Evolutionary conservation across 1,139 yeast genomes (phyloP).

Genomic region (Candida anutae): DNA sequence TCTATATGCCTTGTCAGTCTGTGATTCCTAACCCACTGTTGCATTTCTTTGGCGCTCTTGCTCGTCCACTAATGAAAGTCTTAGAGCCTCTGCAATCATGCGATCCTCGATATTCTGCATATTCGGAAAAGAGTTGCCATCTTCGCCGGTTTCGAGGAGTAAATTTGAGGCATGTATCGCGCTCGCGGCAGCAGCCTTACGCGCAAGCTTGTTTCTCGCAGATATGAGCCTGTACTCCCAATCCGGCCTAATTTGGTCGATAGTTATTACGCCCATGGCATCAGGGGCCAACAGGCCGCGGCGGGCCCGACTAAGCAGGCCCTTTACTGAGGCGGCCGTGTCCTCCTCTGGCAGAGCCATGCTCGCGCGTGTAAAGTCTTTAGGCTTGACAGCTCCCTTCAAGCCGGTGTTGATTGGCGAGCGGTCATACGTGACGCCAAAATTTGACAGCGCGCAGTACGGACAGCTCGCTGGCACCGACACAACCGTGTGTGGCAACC

Average conservation of each 20-base stretch:
- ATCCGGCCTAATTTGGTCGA: constrained; percentile 83
- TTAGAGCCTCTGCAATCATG: constrained; percentile 79
- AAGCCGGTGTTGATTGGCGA: constrained; percentile 53
- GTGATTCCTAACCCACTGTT: no score
- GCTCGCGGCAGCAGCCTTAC: constrained; percentile 88
- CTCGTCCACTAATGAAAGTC: constrained; percentile 65
- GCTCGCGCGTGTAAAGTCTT: not conserved
- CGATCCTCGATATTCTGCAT: constrained; percentile 50
- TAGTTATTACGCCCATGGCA: constrained; percentile 61
- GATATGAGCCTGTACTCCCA: constrained; percentile 72
- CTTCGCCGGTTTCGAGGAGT: constrained; percentile 27
- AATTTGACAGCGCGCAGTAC: constrained; percentile 81
- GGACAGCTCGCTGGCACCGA: constrained; percentile 92
- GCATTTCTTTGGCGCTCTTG: constrained; percentile 39
- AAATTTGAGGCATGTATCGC: constrained; percentile 83
- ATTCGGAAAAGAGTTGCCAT: constrained; percentile 1
- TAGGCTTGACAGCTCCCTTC: constrained; percentile 24
- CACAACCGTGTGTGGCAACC: constrained; percentile 54
- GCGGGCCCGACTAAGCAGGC: not conserved
- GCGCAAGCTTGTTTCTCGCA: constrained; percentile 72
- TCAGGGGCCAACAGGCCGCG: constrained; percentile 9
- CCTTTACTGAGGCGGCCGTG: not conserved
- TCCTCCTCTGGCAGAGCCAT: not conserved
- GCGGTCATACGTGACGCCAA: constrained; percentile 75
- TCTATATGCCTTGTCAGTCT: no score